Evolutionary conservation across 2,329 filamentous ascomycete genomes (phyloP).

Genomic region (Cercospora sp.): DNA sequence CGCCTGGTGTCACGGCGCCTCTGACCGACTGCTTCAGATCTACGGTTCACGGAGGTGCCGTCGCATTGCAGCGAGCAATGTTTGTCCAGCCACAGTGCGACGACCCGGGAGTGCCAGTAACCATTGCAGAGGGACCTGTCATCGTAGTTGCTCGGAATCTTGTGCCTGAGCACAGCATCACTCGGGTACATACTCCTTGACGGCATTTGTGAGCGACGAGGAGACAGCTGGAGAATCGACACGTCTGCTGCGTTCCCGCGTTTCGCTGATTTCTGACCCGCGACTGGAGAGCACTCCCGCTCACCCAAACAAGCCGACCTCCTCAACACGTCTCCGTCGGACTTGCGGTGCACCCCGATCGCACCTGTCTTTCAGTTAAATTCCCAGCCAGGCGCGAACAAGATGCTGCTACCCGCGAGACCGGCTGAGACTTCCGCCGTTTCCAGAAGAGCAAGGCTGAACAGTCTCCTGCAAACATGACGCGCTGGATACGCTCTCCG

Average conservation of each 20-base stretch:
- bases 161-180: constrained; percentile 5
- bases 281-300: neutral
- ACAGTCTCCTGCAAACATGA: neutral
- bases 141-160: neutral
- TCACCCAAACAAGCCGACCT: constrained; percentile 2
- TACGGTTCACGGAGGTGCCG: neutral
- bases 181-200: neutral
- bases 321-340: neutral
- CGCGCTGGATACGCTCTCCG: neutral
- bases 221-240: neutral
- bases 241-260: constrained; percentile 3
- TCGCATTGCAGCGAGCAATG: neutral
- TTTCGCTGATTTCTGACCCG: neutral
- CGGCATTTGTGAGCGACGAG: neutral
- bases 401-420: constrained; percentile 15
- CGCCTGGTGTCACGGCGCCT: neutral
- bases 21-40: neutral
- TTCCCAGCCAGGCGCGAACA: neutral
- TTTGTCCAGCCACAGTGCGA: neutral
- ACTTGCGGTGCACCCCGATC: neutral
- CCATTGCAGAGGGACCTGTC: constrained; percentile 9
- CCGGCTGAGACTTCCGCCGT: constrained; percentile 17
- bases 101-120: constrained; percentile 3
- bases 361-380: neutral
- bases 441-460: constrained; percentile 13